phyloP scores from a whole-genome alignment of 495 filamentous ascomycete genomes.

The Thozetella sp. region DNA sequence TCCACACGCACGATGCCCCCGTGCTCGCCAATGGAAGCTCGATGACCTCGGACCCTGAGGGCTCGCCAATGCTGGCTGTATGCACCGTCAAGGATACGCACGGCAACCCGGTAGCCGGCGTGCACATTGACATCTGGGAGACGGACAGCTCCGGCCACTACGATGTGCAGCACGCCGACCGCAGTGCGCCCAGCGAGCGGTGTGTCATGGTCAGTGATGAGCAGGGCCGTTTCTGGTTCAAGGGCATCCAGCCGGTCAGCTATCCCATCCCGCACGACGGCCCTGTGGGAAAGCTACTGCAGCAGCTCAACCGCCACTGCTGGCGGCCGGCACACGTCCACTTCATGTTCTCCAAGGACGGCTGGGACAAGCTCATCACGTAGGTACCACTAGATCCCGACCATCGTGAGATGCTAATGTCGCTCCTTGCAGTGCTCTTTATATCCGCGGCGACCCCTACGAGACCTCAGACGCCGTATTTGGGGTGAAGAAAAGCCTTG shows the following conservation, averaged over 20 bases:
- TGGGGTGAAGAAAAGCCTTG: conserved; percentile 83
- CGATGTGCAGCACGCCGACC: conserved; percentile 81
- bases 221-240: conserved; percentile 84
- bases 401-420: background rate
- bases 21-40: conserved; percentile 59
- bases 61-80: conserved; percentile 73
- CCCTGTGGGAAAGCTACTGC: conserved; percentile 80
- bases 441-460: conserved; percentile 82
- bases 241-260: conserved; percentile 81
- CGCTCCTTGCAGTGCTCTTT: conserved; percentile 64
- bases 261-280: conserved; percentile 93
- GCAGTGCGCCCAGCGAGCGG: conserved; percentile 74
- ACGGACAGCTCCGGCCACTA: conserved; percentile 86
- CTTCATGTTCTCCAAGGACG: conserved; percentile 88
- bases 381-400: conserved; percentile 39
- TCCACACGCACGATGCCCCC: conserved; percentile 89
- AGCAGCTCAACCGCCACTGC: conserved; percentile 71
- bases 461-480: conserved; percentile 92
- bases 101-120: conserved; percentile 68
- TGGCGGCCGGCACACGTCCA: conserved; percentile 90
- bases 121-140: conserved; percentile 92
- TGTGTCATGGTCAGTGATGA: conserved; percentile 74
- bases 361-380: conserved; percentile 88
- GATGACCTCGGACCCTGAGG: conserved; percentile 74
- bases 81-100: conserved; percentile 72